Percentiles rank a stretch among this genome's conserved stretches.
phyloP scores from a whole-genome alignment of 352 stramenopile genomes.

The Globisporangium alternatum region DNA sequence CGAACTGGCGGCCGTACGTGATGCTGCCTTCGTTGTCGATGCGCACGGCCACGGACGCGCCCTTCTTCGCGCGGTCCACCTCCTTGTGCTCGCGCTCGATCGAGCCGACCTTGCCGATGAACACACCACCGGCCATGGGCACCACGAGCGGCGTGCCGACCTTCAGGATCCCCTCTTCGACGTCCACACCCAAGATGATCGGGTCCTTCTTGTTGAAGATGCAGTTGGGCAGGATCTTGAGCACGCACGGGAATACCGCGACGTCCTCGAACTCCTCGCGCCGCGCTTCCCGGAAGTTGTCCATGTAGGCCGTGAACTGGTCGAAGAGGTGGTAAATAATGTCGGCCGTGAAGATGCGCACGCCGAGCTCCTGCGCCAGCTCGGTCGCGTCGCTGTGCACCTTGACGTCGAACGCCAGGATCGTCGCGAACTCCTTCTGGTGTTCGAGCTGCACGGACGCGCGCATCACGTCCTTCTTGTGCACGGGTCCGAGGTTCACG shows the following conservation, averaged over 20 bases:
- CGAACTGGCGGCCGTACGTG: conserved; percentile 98
- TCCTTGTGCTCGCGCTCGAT: conserved; percentile 97
- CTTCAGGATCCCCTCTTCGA: conserved; percentile 97
- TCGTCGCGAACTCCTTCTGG: conserved; percentile 95
- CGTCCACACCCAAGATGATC: conserved; percentile 98
- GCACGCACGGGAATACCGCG: conserved; percentile 94
- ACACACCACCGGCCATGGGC: conserved; percentile 58
- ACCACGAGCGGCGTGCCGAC: conserved; percentile 96
- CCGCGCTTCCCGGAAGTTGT: conserved; percentile 91
- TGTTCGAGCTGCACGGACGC: conserved; percentile 99
- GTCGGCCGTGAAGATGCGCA: conserved; percentile 99
- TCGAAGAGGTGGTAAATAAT: conserved; percentile 99
- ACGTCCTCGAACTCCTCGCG: conserved; percentile 90
- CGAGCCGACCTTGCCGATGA: conserved; percentile 94
- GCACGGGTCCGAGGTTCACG: conserved; percentile 97
- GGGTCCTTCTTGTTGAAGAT: conserved; percentile 99
- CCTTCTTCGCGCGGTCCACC: conserved; percentile 94
- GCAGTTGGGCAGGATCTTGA: conserved; percentile 97
- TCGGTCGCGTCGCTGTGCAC: conserved; percentile 93
- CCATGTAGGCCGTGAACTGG: conserved; percentile 98
- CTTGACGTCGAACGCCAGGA: conserved; percentile 98
- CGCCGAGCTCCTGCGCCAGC: conserved; percentile 89
- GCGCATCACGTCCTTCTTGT: conserved; percentile 99
- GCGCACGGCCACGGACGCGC: conserved; percentile 92
- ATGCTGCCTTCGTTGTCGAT: conserved; percentile 96